phyloP scores from a whole-genome alignment of 2,329 filamentous ascomycete genomes.

The Dothideomycetes sp. region DNA sequence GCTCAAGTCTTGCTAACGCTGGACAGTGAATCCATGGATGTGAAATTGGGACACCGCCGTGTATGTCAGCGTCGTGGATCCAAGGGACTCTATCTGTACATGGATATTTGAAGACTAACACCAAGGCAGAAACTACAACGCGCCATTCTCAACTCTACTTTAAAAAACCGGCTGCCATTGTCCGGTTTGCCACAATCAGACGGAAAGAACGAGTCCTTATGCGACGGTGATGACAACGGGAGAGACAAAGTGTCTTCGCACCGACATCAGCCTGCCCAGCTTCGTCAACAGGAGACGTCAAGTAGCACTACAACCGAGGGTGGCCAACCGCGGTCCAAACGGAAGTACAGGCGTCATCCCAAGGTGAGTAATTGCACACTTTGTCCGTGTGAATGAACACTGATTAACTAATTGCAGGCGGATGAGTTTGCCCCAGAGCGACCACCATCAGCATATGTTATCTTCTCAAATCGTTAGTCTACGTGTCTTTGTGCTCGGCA shows the following conservation, averaged over 20 bases:
- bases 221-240: conserved; percentile 46
- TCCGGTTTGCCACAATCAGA: no score
- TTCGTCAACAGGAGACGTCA: conserved; percentile 17
- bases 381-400: background rate
- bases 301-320: background rate
- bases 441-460: conserved; percentile 72
- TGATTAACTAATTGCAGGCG: conserved; percentile 37
- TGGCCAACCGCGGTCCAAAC: conserved; percentile 40
- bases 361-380: conserved; percentile 44
- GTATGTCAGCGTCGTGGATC: no score
- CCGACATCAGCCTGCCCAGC: background rate
- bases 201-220: conserved; percentile 43
- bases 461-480: conserved; percentile 71
- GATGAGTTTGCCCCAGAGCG: conserved; percentile 74
- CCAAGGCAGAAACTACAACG: conserved; percentile 81
- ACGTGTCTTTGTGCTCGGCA: no score
- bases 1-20: background rate
- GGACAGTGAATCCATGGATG: conserved; percentile 58
- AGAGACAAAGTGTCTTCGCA: conserved; percentile 33
- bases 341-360: conserved; percentile 69
- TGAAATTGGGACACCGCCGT: conserved; percentile 72
- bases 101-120: no score
- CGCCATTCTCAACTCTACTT: conserved; percentile 46
- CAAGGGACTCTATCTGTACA: no score
- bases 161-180: conserved; percentile 3